A percentile compares a stretch with the other conserved stretches of the same genome.
Conservation (phyloP, 371 early-diverging fungal genomes). For the Gilbertella persicaria region DNA sequence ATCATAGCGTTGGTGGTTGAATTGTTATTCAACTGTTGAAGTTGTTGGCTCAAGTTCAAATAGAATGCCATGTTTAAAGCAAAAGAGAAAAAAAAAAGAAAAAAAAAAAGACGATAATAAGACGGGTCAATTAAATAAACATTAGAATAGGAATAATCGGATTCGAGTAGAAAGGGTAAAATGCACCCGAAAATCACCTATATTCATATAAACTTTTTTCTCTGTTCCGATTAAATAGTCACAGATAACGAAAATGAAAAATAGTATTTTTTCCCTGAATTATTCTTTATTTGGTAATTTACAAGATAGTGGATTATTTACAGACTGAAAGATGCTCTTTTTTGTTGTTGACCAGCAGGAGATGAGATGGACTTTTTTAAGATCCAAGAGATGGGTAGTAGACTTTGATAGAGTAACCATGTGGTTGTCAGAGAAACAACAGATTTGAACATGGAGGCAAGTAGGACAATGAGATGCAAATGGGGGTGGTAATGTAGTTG, state of each 20-base stretch:
- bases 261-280: constrained; percentile 3
- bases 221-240: constrained; percentile 15
- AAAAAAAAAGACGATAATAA: constrained; percentile 7
- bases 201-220: background rate
- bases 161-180: constrained; percentile 8
- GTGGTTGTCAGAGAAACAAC: constrained; percentile 25
- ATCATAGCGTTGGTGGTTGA: constrained; percentile 58
- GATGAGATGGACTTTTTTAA: constrained; percentile 5
- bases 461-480: constrained; percentile 9
- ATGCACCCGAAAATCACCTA: background rate
- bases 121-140: background rate
- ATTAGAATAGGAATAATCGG: constrained; percentile 3
- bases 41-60: constrained; percentile 2
- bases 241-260: constrained; percentile 14
- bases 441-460: constrained; percentile 19
- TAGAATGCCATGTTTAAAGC: constrained; percentile 1
- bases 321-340: constrained; percentile 12
- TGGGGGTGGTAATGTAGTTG: constrained; percentile 5
- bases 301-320: constrained; percentile 6
- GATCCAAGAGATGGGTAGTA: constrained; percentile 20
- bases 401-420: constrained; percentile 23
- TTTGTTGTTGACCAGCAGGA: constrained; percentile 22
- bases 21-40: background rate
- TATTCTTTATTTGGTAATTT: constrained; percentile 9
- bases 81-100: constrained; percentile 3